Base-by-base conservation (phyloP, 1,284 basidiomycete genomes). In the Ceratobasidium sp. region DNA sequence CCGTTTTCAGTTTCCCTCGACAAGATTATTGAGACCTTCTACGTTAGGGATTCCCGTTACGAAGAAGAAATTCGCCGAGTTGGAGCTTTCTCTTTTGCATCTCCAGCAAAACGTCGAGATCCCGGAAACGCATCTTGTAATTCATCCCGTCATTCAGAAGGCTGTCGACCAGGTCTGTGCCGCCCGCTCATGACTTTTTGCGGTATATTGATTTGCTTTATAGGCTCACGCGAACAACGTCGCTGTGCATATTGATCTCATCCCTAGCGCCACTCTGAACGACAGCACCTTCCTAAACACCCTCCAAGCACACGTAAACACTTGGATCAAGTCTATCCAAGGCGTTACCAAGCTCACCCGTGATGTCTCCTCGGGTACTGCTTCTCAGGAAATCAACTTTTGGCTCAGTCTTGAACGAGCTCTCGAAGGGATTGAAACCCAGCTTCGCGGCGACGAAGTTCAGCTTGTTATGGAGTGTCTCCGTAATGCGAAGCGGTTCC, bases 51-150 rank as follows among this genome's bases (percentile, higher is more conserved):
- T 99, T 78, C 97, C 98, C 5, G 96, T 98, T 89, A 97, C 97
- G 46, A 99, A 98, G 90, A 97, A 97, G 89, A 99, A 98, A 86
- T 99, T 99, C 84, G 97, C 97, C 20, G 97, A 99, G 84, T 91
- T 99, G 78, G 97, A 99, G 85, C 88, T 99, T n/a, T 97, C 95
- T 5, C 88, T 99, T 9, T 88, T 99, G 6, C 98, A 99, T 84
- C 89, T 99, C 2, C 98, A 99, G 84, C 97, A 99, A 86, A 99
- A 99, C 83, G 97, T 99, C 81, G 97, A 99, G 87, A 99, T 99
- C 66, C 98, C 98, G 0, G 96, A 99, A 85, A 98, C 97, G 18
- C 93, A 96, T 81, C 92, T 99, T 26, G 89, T 94, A 79, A 95
- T 99, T 61, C 97, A 99, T 83, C 96, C 97, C 23, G 89, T 91